Base-by-base conservation (phyloP, 345 rosid species). In the Populus alba region DNA sequence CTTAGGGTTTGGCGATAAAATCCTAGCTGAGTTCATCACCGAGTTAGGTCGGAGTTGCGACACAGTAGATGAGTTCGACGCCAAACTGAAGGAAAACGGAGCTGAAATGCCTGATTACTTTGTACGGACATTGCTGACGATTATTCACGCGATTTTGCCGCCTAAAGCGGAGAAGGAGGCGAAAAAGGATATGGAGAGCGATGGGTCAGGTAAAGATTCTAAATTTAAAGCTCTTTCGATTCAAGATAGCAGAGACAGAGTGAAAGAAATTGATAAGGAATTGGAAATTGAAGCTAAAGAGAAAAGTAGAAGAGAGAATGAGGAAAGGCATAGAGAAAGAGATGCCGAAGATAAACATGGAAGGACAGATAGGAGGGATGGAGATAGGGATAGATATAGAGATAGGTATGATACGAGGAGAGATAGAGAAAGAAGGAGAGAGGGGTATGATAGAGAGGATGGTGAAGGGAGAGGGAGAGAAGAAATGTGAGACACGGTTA, bases 101-200 rank as follows among this genome's bases (percentile, higher is more conserved):
- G 97, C 97, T 3, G 97, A 93, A 77, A 84, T 95, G 89, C 97
- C 99, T 0, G 99, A 95, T 81, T 95, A 92, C 80, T 91, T 95
- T 75, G 97, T 92, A 2, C 91, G 91, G 1, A 93, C 98, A 0
- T 85, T 95, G 35, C 80, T 93, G 15, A 90, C 90, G 8, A 90
- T 90, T 22, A 95, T 95, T 78, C 99, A 91, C 75, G 98, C 90
- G 59, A 93, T 95, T 77, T 87, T 92, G 66, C 97, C 99, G 33
- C 75, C 89, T 15, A 85, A 87, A 63, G 79, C 85, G 2, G 87
- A 86, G 78, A 87, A 81, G 81, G 89, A 74, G 6, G 68, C 55
- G 22, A 77, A 63, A 20, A 81, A 72, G 70, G 90, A 83, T 16
- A 23, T 13, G 9, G 72, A 9, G 45, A 22, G 43, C 1, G 92